A percentile compares a stretch with the other conserved stretches of the same genome.
phyloP scores from a whole-genome alignment of 441 rosid genomes.

The Isatis lusitanica region DNA sequence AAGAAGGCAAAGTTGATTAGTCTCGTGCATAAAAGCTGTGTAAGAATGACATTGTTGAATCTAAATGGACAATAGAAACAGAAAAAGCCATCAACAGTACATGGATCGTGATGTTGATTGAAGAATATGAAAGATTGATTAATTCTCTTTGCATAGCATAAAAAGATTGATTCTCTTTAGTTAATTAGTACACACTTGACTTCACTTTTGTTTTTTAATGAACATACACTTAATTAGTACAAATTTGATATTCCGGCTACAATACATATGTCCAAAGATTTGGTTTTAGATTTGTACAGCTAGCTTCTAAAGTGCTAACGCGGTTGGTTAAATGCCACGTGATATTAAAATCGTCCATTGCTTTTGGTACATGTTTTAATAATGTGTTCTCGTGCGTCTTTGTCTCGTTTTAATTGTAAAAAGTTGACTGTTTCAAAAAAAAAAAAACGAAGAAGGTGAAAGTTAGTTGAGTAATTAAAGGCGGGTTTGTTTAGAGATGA shows the following conservation, averaged over 20 bases:
- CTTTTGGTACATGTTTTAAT: conserved; percentile 14
- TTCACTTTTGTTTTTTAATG: background rate
- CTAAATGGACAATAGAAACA: background rate
- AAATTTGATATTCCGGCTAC: background rate
- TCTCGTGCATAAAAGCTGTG: background rate
- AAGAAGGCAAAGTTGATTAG: background rate
- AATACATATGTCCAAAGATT: background rate
- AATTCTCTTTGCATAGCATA: too few species aligned
- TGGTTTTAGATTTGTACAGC: conserved; percentile 22
- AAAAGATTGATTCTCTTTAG: conserved; percentile 9
- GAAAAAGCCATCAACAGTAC: background rate
- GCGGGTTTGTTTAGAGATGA: background rate
- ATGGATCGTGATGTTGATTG: background rate
- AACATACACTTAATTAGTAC: background rate
- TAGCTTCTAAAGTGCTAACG: background rate
- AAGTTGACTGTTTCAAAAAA: background rate
- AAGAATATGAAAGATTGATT: conserved; percentile 14
- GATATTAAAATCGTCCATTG: conserved; percentile 7
- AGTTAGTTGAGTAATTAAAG: conserved; percentile 1
- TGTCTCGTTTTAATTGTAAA: conserved; percentile 20
- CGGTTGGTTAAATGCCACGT: conserved; percentile 23
- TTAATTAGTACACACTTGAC: background rate
- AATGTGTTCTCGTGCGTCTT: conserved; percentile 21
- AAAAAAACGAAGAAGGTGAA: background rate
- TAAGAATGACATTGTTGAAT: background rate